phyloP scores from a whole-genome alignment of 2,329 filamentous ascomycete species.

The Neofusicoccum laricinum region DNA sequence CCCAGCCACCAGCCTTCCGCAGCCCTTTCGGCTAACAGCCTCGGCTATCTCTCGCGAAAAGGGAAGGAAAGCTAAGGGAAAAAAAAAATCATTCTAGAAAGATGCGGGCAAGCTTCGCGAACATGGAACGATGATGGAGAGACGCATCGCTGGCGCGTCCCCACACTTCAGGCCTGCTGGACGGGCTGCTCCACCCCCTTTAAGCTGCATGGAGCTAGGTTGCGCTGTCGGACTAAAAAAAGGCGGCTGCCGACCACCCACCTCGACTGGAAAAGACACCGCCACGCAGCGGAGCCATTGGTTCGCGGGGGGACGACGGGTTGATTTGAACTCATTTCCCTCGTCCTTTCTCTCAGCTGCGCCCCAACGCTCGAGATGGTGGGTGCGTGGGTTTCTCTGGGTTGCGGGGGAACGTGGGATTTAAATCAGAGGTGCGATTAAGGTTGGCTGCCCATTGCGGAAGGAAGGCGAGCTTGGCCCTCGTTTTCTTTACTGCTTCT shows the following conservation, averaged over 20 bases:
- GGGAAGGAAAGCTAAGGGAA: too few species aligned
- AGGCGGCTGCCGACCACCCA: too few species aligned
- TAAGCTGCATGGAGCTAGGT: conserved; percentile 1
- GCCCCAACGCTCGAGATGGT: background rate
- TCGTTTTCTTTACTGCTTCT: background rate
- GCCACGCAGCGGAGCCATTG: background rate
- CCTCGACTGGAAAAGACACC: background rate
- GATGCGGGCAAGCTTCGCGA: background rate
- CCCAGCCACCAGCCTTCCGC: too few species aligned
- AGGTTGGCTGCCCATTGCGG: conserved; percentile 8
- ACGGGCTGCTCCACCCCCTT: background rate
- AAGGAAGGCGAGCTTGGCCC: conserved; percentile 2
- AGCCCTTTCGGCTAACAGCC: too few species aligned
- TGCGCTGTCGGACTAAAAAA: too few species aligned
- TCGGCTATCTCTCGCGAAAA: too few species aligned
- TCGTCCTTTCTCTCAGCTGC: background rate
- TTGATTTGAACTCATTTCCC: background rate
- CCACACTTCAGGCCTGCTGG: too few species aligned
- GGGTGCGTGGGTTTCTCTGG: background rate
- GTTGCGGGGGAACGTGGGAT: too few species aligned
- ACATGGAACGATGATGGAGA: background rate
- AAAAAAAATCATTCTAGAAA: background rate
- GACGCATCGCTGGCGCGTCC: too few species aligned
- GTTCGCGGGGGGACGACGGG: background rate
- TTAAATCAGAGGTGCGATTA: background rate